Percentiles rank a stretch among this genome's conserved stretches.
Conservation (phyloP, 495 filamentous ascomycete genomes). For the Xylaria nigripes region DNA sequence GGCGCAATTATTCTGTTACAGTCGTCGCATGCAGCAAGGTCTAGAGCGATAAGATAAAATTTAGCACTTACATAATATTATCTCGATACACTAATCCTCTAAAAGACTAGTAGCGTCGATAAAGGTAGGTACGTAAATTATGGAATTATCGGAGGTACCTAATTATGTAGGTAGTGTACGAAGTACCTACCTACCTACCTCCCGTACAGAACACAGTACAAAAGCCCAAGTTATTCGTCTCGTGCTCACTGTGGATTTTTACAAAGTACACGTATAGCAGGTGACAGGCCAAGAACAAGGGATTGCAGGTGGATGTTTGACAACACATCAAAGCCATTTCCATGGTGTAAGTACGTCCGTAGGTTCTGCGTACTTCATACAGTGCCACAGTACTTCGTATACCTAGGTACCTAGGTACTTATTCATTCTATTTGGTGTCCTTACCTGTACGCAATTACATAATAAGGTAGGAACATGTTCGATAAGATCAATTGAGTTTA, state of each 20-base stretch:
- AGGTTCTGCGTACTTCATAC: background rate
- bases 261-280: background rate
- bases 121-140: too few species aligned
- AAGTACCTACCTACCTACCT: background rate
- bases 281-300: conserved; percentile 4
- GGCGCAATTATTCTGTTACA: too few species aligned
- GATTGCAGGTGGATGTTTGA: conserved; percentile 10
- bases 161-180: too few species aligned
- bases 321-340: conserved; percentile 8
- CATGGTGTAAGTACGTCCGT: too few species aligned
- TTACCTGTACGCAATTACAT: too few species aligned
- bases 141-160: too few species aligned
- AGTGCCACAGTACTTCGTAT: background rate
- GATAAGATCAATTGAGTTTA: too few species aligned
- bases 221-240: background rate
- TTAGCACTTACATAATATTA: background rate
- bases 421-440: too few species aligned
- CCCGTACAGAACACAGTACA: background rate
- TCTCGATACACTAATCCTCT: background rate
- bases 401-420: background rate
- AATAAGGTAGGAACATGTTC: too few species aligned
- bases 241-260: background rate
- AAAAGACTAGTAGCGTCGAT: background rate
- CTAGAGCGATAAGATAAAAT: background rate
- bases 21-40: too few species aligned